These are phyloP conservation scores for Saturnispora silvae DNA, from an alignment of 805 yeast genomes.

Conservation along the genomic window DNA sequence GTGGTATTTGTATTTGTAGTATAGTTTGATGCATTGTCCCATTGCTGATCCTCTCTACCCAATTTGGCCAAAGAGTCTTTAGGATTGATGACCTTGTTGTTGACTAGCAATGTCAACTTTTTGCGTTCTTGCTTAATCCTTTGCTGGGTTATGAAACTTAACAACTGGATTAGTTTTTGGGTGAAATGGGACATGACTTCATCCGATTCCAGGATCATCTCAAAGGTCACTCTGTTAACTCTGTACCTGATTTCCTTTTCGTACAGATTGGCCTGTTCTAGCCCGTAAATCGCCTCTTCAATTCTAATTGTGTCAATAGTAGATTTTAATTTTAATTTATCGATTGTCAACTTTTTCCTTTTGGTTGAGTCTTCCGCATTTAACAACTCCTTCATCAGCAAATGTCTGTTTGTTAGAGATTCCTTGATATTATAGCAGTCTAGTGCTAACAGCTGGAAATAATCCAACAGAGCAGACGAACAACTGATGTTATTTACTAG, in stretches of 20 bases:
- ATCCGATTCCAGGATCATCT: slow-evolving; percentile 65
- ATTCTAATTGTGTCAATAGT: slow-evolving; percentile 79
- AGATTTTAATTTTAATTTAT: slow-evolving; percentile 57
- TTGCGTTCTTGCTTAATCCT: slow-evolving; percentile 82
- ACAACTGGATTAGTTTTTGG: slow-evolving; percentile 32
- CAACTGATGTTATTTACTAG: slow-evolving; percentile 62
- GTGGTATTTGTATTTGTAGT: neutral
- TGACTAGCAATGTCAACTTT: slow-evolving; percentile 56
- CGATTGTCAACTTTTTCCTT: slow-evolving; percentile 59
- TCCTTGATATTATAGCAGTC: slow-evolving; percentile 88
- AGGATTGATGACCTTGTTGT: slow-evolving; percentile 34
- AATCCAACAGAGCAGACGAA: slow-evolving; percentile 69
- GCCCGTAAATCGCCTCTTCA: slow-evolving; percentile 74
- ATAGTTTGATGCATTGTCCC: slow-evolving; percentile 11
- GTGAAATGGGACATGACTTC: slow-evolving; percentile 54
- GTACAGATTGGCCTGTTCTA: slow-evolving; percentile 66
- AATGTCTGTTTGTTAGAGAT: slow-evolving; percentile 83
- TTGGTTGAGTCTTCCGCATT: slow-evolving; percentile 71
- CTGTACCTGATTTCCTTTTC: slow-evolving; percentile 73
- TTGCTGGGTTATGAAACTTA: slow-evolving; percentile 53
- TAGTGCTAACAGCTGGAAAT: slow-evolving; percentile 47
- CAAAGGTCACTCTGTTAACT: slow-evolving; percentile 73
- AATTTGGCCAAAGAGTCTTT: slow-evolving; percentile 49
- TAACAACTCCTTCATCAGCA: slow-evolving; percentile 78
- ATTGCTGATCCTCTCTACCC: slow-evolving; percentile 57